Evolutionary conservation across 208 protist species (phyloP).

Genomic region (Tritrichomonas musculus): DNA sequence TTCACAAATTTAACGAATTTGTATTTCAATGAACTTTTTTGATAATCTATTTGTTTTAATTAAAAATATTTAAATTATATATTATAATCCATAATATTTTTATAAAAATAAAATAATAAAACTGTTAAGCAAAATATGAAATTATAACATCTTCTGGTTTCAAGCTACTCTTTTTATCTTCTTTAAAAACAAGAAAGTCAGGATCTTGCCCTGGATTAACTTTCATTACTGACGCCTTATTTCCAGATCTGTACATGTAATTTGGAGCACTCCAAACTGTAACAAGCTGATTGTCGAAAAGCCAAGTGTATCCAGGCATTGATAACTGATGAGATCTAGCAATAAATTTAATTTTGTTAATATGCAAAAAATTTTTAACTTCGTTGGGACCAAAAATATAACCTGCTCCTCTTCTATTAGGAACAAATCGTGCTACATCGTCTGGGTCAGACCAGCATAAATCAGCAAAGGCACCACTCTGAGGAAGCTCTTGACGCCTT

Average conservation of each 20-base stretch:
- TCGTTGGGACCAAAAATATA: slow-evolving; percentile 68
- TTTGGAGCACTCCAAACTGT: slow-evolving; percentile 83
- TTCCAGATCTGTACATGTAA: slow-evolving; percentile 38
- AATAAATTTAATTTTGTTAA: slow-evolving; percentile 68
- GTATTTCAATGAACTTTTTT: background rate
- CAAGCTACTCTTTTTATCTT: too few species aligned
- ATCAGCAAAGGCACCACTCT: slow-evolving; percentile 73
- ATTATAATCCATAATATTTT: too few species aligned
- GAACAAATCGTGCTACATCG: slow-evolving; percentile 63
- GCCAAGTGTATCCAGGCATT: slow-evolving; percentile 75
- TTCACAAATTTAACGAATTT: background rate
- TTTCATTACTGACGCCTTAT: background rate
- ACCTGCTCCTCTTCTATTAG: slow-evolving; percentile 70
- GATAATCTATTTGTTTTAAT: too few species aligned
- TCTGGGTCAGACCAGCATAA: slow-evolving; percentile 79
- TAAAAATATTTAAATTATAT: too few species aligned
- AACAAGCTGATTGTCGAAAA: slow-evolving; percentile 66
- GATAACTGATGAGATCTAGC: slow-evolving; percentile 75
- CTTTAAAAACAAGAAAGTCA: too few species aligned
- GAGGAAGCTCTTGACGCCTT: slow-evolving; percentile 69
- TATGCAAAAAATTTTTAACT: slow-evolving; percentile 59
- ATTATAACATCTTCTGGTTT: too few species aligned
- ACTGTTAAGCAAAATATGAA: too few species aligned
- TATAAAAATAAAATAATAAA: too few species aligned
- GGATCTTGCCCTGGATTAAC: background rate